These are phyloP conservation scores for Aspergillus intermedius DNA, from an alignment of 2,329 filamentous ascomycete species.

Conservation along the genomic window DNA sequence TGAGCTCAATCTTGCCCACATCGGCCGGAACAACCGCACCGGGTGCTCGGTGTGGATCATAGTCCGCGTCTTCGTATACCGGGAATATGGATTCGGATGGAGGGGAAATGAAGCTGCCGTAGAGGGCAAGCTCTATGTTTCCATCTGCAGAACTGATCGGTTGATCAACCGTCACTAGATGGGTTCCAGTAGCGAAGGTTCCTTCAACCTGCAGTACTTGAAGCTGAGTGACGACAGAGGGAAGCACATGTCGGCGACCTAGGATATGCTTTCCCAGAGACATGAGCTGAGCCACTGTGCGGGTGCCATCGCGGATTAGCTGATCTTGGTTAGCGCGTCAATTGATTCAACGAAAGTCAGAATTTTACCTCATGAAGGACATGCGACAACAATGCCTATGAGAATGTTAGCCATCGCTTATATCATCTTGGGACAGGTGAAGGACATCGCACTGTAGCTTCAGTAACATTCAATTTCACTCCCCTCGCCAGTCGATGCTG, in stretches of 20 bases:
- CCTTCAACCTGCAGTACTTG: constrained; percentile 81
- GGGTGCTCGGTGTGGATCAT: constrained; percentile 59
- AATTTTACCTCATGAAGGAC: constrained; percentile 72
- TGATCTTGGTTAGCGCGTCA: constrained; percentile 19
- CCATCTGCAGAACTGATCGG: constrained; percentile 77
- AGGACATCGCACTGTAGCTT: constrained; percentile 58
- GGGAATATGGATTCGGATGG: constrained; percentile 63
- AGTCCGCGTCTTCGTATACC: constrained; percentile 53
- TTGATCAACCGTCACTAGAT: constrained; percentile 83
- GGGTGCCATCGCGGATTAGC: constrained; percentile 87
- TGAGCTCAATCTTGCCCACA: constrained; percentile 58
- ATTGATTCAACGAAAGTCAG: background rate
- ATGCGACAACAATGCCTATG: constrained; percentile 55
- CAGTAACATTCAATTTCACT: constrained; percentile 75
- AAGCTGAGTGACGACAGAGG: constrained; percentile 67
- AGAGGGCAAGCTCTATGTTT: constrained; percentile 70
- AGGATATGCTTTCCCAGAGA: constrained; percentile 77
- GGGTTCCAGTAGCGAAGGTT: constrained; percentile 79
- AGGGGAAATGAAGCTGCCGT: constrained; percentile 76
- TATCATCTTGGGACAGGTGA: background rate
- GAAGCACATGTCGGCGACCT: constrained; percentile 77
- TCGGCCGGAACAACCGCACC: constrained; percentile 68
- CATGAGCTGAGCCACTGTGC: constrained; percentile 86
- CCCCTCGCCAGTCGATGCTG: constrained; percentile 78
- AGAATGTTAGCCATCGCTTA: background rate